Evolutionary conservation across 805 yeast genomes (phyloP).

Genomic region (Metschnikowia koreensis): DNA sequence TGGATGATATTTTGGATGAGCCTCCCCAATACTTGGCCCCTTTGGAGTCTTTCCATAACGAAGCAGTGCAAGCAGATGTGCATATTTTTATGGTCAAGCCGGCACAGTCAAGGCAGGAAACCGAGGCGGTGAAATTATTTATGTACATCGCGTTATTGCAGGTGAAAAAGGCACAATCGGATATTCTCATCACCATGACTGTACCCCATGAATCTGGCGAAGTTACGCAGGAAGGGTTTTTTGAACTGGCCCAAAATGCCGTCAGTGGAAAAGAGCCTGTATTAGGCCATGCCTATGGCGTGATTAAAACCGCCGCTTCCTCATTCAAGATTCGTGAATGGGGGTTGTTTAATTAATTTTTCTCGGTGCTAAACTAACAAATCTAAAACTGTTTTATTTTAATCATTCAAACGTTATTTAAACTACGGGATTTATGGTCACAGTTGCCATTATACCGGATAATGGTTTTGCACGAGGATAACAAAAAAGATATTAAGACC

Average conservation of each 20-base stretch:
- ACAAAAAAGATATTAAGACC: background rate
- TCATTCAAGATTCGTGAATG: conserved; percentile 44
- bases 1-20: conserved; percentile 50
- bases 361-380: background rate
- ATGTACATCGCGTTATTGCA: conserved; percentile 59
- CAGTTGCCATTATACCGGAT: too few relatives aligned
- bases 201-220: conserved; percentile 39
- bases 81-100: conserved; percentile 20
- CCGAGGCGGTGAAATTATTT: conserved; percentile 28
- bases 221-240: conserved; percentile 10
- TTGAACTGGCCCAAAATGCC: conserved; percentile 10
- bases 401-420: too few relatives aligned
- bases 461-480: too few relatives aligned
- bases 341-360: conserved; percentile 20
- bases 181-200: conserved; percentile 58
- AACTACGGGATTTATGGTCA: too few relatives aligned
- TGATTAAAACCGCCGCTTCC: conserved; percentile 28
- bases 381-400: too few relatives aligned
- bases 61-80: conserved; percentile 11
- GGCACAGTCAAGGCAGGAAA: conserved; percentile 15
- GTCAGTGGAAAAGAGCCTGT: conserved; percentile 3
- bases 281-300: conserved; percentile 17
- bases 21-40: conserved; percentile 20
- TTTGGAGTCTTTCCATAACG: conserved; percentile 14
- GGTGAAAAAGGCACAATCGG: conserved; percentile 51